phyloP scores from a whole-genome alignment of 352 stramenopile genomes.

The Poterioochromonas sp. region DNA sequence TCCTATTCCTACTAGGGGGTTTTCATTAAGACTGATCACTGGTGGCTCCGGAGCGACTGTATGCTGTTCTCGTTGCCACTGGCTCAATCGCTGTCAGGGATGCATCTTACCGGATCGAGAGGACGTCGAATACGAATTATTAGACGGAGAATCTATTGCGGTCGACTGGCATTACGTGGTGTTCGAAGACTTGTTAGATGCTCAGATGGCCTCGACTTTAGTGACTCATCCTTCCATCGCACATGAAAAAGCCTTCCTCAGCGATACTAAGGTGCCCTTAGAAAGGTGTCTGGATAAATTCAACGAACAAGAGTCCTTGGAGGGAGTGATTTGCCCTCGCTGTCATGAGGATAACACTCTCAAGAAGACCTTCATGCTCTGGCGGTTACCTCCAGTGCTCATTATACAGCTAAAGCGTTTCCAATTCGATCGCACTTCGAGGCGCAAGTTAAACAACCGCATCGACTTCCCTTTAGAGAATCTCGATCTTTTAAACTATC shows the following conservation, averaged over 20 bases:
- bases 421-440: slow-evolving; percentile 53
- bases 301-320: slow-evolving; percentile 62
- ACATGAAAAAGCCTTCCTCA: no score
- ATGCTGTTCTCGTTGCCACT: neutral
- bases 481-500: slow-evolving; percentile 62
- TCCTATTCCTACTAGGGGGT: neutral
- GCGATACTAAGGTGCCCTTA: no score
- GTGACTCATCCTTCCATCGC: neutral
- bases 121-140: neutral
- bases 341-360: slow-evolving; percentile 66
- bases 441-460: neutral
- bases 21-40: neutral
- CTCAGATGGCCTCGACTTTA: neutral
- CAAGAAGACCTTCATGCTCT: slow-evolving; percentile 51
- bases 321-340: slow-evolving; percentile 66
- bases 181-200: slow-evolving; percentile 35
- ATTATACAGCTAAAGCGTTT: slow-evolving; percentile 74
- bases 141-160: neutral
- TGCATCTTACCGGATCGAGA: neutral
- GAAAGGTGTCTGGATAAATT: slow-evolving; percentile 66
- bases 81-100: neutral
- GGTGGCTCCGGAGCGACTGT: neutral
- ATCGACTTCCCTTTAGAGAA: slow-evolving; percentile 71
- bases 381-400: slow-evolving; percentile 56
- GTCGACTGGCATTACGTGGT: slow-evolving; percentile 27